phyloP scores from a whole-genome alignment of 2,329 filamentous ascomycete species.

The Neopestalotiopsis clavispora region DNA sequence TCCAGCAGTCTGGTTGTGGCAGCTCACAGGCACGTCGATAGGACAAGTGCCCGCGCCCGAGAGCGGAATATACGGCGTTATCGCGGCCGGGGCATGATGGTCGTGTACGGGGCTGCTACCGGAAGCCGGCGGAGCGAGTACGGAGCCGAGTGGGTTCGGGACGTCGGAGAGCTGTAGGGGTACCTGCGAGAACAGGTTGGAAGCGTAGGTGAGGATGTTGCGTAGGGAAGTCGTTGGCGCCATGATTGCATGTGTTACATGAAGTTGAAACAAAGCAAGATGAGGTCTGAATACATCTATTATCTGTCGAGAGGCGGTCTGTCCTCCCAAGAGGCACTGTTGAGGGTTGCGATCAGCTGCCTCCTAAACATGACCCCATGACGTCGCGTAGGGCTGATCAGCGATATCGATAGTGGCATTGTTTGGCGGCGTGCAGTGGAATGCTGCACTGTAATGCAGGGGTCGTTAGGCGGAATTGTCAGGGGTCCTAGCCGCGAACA shows the following conservation, averaged over 20 bases:
- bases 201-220: conserved; percentile 37
- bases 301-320: background rate
- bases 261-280: background rate
- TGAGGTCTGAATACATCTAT: background rate
- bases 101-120: background rate
- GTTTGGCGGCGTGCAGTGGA: background rate
- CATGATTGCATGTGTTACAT: conserved; percentile 23
- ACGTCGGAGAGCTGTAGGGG: conserved; percentile 30
- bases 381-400: conserved; percentile 12
- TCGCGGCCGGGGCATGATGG: conserved; percentile 15
- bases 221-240: conserved; percentile 35
- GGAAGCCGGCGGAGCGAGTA: conserved; percentile 23
- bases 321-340: background rate
- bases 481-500: background rate
- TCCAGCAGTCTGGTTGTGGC: conserved; percentile 41
- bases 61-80: conserved; percentile 41
- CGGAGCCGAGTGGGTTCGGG: conserved; percentile 27
- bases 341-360: background rate
- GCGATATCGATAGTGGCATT: conserved; percentile 1
- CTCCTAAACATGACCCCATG: background rate
- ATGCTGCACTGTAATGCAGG: conserved; percentile 5
- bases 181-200: conserved; percentile 39
- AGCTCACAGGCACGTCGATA: conserved; percentile 46
- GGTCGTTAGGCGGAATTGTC: background rate
- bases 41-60: conserved; percentile 44